phyloP scores from a whole-genome alignment of 169 alveolate genomes.

The Theileria sp. region DNA sequence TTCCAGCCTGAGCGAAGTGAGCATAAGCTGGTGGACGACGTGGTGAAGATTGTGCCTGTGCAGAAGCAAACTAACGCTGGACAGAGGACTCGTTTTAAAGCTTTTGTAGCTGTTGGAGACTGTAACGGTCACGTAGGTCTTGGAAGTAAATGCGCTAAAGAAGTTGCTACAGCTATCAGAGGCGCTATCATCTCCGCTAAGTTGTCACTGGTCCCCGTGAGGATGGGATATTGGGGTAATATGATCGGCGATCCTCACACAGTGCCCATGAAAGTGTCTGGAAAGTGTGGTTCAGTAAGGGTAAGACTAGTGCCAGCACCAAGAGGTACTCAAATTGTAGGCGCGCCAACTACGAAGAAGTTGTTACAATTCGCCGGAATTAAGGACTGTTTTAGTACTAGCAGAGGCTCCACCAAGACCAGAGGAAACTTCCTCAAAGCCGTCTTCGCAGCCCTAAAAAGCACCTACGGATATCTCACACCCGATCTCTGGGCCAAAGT shows the following conservation, averaged over 20 bases:
- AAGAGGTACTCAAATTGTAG: slow-evolving; percentile 99
- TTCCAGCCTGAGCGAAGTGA: slow-evolving; percentile 80
- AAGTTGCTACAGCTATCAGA: slow-evolving; percentile 99
- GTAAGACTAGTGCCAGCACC: slow-evolving; percentile 99
- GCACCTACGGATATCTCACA: slow-evolving; percentile 96
- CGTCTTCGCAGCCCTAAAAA: slow-evolving; percentile 92
- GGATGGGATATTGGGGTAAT: slow-evolving; percentile 99
- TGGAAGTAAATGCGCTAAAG: slow-evolving; percentile 98
- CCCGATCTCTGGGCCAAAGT: slow-evolving; percentile 98
- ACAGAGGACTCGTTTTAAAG: slow-evolving; percentile 99
- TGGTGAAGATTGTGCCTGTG: slow-evolving; percentile 98
- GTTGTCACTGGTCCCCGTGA: slow-evolving; percentile 97
- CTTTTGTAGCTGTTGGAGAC: slow-evolving; percentile 99
- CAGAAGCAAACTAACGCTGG: slow-evolving; percentile 99
- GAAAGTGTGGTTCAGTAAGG: slow-evolving; percentile 99
- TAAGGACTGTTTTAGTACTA: slow-evolving; percentile 95
- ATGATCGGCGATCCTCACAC: slow-evolving; percentile 99
- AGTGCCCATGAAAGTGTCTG: slow-evolving; percentile 98
- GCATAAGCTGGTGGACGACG: slow-evolving; percentile 96
- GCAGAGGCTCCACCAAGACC: slow-evolving; percentile 97
- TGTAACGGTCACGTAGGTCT: slow-evolving; percentile 95
- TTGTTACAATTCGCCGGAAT: slow-evolving; percentile 98
- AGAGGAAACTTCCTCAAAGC: slow-evolving; percentile 97
- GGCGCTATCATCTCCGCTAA: slow-evolving; percentile 99
- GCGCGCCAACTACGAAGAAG: slow-evolving; percentile 98